phyloP scores from a whole-genome alignment of 768 basidiomycete genomes.

The Rhodotorula kratochvilovae region DNA sequence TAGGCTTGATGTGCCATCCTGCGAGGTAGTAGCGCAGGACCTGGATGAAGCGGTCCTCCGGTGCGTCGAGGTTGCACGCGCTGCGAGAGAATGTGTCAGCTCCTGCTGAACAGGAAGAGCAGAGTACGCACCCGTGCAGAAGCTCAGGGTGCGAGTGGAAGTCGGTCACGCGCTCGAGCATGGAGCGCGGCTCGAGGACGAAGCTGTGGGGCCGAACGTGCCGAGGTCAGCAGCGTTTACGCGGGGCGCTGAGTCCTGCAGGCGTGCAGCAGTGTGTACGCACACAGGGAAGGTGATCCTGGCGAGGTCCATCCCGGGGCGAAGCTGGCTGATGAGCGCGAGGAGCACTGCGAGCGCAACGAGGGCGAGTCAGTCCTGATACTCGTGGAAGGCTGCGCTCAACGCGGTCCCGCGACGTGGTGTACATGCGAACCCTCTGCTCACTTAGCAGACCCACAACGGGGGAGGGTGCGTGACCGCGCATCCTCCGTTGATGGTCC shows the following conservation, averaged over 20 bases:
- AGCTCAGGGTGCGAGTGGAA: conserved; percentile 99
- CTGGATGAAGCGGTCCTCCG: conserved; percentile 83
- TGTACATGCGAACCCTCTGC: too few species aligned
- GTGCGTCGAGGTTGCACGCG: conserved; percentile 69
- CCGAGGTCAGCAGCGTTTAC: not conserved
- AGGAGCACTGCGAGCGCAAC: not conserved
- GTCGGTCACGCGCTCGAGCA: conserved; percentile 97
- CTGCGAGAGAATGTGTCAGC: conserved; percentile 50
- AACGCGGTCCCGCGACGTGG: too few species aligned
- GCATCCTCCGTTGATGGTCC: too few species aligned
- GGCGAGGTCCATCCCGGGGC: conserved; percentile 4
- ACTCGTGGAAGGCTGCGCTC: too few species aligned
- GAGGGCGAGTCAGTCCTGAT: too few species aligned
- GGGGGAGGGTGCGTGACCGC: too few species aligned
- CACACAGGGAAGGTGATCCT: conserved; percentile 72
- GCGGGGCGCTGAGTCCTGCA: too few species aligned
- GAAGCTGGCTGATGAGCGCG: conserved; percentile 2
- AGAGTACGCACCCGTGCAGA: conserved; percentile 79
- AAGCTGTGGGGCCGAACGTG: conserved; percentile 53
- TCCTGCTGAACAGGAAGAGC: not conserved
- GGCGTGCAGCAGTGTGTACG: not conserved
- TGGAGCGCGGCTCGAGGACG: conserved; percentile 91
- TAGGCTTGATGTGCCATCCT: conserved; percentile 99
- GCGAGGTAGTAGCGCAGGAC: conserved; percentile 92
- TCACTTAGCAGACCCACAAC: too few species aligned